Percentiles rank a stretch among this genome's conserved stretches.
phyloP scores from a whole-genome alignment of 345 rosid genomes.

The Mangifera indica region DNA sequence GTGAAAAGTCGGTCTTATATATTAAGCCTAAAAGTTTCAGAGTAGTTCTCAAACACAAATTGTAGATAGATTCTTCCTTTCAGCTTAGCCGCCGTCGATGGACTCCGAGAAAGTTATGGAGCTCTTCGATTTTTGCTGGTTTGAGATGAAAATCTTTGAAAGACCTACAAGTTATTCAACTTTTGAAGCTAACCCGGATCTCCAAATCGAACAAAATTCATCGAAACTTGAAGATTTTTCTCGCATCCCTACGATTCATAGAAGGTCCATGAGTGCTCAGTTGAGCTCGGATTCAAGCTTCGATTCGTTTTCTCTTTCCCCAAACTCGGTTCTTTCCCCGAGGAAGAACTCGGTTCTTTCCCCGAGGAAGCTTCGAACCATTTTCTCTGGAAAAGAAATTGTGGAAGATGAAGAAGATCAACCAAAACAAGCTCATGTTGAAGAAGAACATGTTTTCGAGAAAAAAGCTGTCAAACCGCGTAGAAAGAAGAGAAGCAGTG shows the following conservation, averaged over 20 bases:
- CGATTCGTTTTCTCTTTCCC: conserved; percentile 30
- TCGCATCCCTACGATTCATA: conserved; percentile 28
- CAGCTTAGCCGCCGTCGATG: conserved; percentile 34
- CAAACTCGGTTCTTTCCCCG: conserved; percentile 45
- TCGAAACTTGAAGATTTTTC: conserved; percentile 19
- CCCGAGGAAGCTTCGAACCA: conserved; percentile 38
- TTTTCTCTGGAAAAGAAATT: conserved; percentile 40
- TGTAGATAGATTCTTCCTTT: background rate
- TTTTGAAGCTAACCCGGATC: conserved; percentile 26
- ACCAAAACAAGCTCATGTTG: background rate
- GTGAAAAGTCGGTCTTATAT: conserved; percentile 14
- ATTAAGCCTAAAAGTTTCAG: background rate
- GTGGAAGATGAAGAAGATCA: conserved; percentile 22
- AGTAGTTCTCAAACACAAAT: conserved; percentile 1
- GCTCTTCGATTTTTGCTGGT: conserved; percentile 51
- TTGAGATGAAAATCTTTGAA: conserved; percentile 44
- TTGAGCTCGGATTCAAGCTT: conserved; percentile 34
- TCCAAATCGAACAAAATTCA: conserved; percentile 22
- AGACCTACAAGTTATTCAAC: conserved; percentile 16
- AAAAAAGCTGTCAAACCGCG: conserved; percentile 10
- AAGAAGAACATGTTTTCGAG: background rate
- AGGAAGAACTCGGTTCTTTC: conserved; percentile 50
- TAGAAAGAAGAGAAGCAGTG: conserved; percentile 28
- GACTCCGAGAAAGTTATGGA: conserved; percentile 27
- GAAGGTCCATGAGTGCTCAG: conserved; percentile 59